A percentile compares a stretch with the other conserved stretches of the same genome.
These are phyloP conservation scores for Pseudonitzschia delicatissima DNA, from an alignment of 108 stramenopile genomes.

Conservation along the genomic window DNA sequence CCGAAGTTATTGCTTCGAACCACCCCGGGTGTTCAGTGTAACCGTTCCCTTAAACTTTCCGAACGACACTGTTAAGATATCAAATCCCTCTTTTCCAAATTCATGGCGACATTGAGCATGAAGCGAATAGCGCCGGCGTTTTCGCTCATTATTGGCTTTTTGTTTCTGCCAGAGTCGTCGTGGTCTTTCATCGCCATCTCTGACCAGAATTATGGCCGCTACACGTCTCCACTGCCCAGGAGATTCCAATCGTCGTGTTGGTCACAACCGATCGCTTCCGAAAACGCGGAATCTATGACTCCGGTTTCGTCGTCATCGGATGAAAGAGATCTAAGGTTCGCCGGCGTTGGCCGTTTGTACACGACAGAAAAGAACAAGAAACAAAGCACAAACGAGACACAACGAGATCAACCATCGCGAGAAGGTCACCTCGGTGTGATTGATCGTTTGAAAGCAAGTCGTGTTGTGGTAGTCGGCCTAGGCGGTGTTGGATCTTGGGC, in stretches of 20 bases:
- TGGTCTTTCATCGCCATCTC: not conserved
- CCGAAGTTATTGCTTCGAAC: too few species aligned
- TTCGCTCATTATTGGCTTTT: not conserved
- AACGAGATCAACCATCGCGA: not conserved
- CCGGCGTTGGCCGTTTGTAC: slow-evolving; percentile 40
- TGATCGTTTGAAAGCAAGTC: slow-evolving; percentile 47
- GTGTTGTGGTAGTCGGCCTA: slow-evolving; percentile 69
- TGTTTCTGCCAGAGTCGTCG: not conserved
- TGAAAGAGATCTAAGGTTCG: slow-evolving; percentile 32
- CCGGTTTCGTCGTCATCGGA: not conserved
- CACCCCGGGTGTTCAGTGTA: too few species aligned
- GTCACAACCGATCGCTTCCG: not conserved
- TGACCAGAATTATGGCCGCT: not conserved
- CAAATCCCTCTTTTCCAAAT: too few species aligned
- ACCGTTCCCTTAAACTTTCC: too few species aligned
- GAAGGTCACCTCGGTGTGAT: slow-evolving; percentile 19
- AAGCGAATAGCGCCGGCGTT: not conserved
- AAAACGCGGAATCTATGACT: not conserved
- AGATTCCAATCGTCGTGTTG: not conserved
- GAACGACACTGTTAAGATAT: too few species aligned
- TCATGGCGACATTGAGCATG: too few species aligned
- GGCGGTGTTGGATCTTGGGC: slow-evolving; percentile 88
- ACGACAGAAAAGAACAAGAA: not conserved
- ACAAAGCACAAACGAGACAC: not conserved
- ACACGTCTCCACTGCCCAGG: not conserved